phyloP scores from a whole-genome alignment of 768 basidiomycete species.

The Peribolospora kevripleyi region DNA sequence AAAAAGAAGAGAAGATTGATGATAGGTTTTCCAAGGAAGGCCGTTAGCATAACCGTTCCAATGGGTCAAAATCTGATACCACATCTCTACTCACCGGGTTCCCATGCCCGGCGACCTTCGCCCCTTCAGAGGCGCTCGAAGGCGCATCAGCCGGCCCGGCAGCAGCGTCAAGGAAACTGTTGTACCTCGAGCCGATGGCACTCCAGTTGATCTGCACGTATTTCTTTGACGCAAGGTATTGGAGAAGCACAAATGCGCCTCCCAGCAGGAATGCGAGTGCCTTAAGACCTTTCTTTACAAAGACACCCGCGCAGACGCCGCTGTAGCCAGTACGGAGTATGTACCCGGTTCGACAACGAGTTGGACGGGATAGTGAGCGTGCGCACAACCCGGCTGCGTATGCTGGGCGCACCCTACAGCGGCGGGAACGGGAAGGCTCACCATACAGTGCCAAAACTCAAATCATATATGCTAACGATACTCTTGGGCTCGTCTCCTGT shows the following conservation, averaged over 20 bases:
- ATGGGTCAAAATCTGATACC: not conserved
- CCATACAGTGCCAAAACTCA: too few relatives aligned
- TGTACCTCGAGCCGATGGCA: constrained; percentile 3
- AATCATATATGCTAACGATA: too few relatives aligned
- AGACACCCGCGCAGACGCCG: constrained; percentile 72
- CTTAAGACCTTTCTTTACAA: constrained; percentile 78
- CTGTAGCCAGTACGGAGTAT: too few relatives aligned
- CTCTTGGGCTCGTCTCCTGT: too few relatives aligned
- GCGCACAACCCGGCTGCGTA: too few relatives aligned
- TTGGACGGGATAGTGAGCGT: too few relatives aligned
- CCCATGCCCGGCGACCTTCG: not conserved
- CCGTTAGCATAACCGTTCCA: not conserved
- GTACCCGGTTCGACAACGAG: too few relatives aligned
- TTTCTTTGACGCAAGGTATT: constrained; percentile 4
- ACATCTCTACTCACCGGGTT: not conserved
- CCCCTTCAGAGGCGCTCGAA: too few relatives aligned
- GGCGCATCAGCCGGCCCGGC: constrained; percentile 1
- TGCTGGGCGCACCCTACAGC: too few relatives aligned
- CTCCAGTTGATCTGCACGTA: constrained; percentile 5
- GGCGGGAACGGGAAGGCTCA: too few relatives aligned
- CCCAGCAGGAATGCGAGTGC: constrained; percentile 60
- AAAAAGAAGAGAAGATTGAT: not conserved
- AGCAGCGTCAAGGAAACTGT: not conserved
- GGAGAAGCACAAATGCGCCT: constrained; percentile 61
- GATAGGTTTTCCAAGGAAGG: constrained; percentile 4